phyloP scores from a whole-genome alignment of 108 stramenopile species.

The Fistulifera solaris region DNA sequence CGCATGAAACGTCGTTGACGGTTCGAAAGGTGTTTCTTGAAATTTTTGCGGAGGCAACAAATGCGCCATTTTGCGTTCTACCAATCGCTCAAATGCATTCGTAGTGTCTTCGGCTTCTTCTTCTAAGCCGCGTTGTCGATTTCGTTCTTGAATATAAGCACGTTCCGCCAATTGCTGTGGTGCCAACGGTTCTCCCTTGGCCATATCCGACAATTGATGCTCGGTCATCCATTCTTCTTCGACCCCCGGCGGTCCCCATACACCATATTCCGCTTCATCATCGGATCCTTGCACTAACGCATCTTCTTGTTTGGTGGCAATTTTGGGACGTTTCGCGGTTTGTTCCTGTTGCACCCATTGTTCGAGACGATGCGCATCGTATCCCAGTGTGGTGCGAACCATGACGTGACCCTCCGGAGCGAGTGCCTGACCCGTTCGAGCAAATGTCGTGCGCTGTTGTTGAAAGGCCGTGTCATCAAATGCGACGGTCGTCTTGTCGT shows the following conservation, averaged over 20 bases:
- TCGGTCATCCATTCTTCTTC: slow-evolving; percentile 44
- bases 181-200: slow-evolving; percentile 44
- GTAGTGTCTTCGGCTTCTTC: slow-evolving; percentile 41
- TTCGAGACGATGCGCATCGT: slow-evolving; percentile 27
- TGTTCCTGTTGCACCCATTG: slow-evolving; percentile 29
- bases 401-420: slow-evolving; percentile 14
- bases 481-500: slow-evolving; percentile 2
- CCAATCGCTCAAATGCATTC: slow-evolving; percentile 59
- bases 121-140: slow-evolving; percentile 45
- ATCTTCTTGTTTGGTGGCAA: slow-evolving; percentile 29
- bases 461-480: slow-evolving; percentile 51
- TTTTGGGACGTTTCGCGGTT: slow-evolving; percentile 20
- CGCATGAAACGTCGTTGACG: slow-evolving; percentile 85
- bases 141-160: slow-evolving; percentile 53
- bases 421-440: slow-evolving; percentile 37
- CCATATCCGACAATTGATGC: slow-evolving; percentile 44
- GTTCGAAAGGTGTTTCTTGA: slow-evolving; percentile 42
- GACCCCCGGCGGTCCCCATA: slow-evolving; percentile 73
- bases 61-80: slow-evolving; percentile 92
- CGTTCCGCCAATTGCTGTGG: slow-evolving; percentile 64
- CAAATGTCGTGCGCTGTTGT: slow-evolving; percentile 54
- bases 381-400: slow-evolving; percentile 35
- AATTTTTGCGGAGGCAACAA: slow-evolving; percentile 81
- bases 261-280: slow-evolving; percentile 69
- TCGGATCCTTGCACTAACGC: slow-evolving; percentile 58